These are phyloP conservation scores for Fusarium sterilihyphosum DNA, from an alignment of 2,329 filamentous ascomycete species.

Conservation along the genomic window DNA sequence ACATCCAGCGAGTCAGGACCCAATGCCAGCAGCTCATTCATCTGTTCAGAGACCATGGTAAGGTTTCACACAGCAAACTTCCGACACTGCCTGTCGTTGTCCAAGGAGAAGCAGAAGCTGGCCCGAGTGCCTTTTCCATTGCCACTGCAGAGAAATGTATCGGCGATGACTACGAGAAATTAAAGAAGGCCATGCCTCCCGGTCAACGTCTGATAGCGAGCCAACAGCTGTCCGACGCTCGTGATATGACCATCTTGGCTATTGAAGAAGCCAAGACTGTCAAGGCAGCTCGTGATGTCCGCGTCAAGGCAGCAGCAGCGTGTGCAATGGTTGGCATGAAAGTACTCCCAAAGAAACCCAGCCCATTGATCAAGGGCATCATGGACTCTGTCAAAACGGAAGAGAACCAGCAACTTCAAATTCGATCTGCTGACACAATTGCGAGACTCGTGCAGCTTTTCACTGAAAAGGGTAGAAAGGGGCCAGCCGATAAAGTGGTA, in stretches of 20 bases:
- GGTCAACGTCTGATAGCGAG: constrained; percentile 87
- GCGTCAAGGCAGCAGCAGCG: constrained; percentile 86
- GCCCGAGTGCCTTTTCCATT: constrained; percentile 91
- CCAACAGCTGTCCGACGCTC: constrained; percentile 81
- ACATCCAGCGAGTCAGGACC: constrained; percentile 86
- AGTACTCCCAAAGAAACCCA: constrained; percentile 91
- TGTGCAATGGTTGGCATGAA: constrained; percentile 90
- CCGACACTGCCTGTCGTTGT: constrained; percentile 89
- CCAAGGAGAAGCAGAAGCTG: constrained; percentile 91
- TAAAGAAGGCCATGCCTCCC: constrained; percentile 89
- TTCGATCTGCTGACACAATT: constrained; percentile 85
- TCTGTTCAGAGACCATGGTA: constrained; percentile 90
- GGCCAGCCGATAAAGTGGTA: constrained; percentile 94
- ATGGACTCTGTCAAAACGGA: constrained; percentile 99
- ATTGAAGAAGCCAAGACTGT: constrained; percentile 82
- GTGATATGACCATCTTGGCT: constrained; percentile 72
- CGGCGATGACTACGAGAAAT: constrained; percentile 82
- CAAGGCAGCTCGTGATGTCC: constrained; percentile 84
- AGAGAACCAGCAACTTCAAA: constrained; percentile 88
- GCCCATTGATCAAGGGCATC: constrained; percentile 90
- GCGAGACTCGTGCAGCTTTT: constrained; percentile 88
- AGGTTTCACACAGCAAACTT: constrained; percentile 78
- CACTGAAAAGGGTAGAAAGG: constrained; percentile 79
- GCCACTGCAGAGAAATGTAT: constrained; percentile 88
- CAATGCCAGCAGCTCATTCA: constrained; percentile 92